Base-by-base conservation (phyloP, 768 basidiomycete genomes). In the Rhodotorula kratochvilovae region DNA sequence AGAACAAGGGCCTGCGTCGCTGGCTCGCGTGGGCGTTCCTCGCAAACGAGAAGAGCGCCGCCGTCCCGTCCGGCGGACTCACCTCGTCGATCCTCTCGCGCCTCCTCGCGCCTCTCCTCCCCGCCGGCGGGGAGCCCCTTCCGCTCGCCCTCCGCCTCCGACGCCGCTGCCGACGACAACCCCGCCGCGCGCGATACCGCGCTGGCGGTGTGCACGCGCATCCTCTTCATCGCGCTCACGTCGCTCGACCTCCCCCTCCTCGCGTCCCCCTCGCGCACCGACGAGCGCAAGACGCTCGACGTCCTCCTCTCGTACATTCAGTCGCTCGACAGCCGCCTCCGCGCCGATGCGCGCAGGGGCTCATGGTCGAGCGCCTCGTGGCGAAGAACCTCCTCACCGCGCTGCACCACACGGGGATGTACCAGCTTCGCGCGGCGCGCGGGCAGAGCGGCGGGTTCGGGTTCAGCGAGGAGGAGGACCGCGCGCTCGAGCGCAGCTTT, bases 11-110 rank as follows among this genome's bases (percentile, higher is more conserved):
- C 7, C 13, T 71, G 7, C 55, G 70, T 5, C 59, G 58, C 27
- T 71, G 70, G 66, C 46, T 71, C 48, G 70, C 70, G 5, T 51
- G 50, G 61, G 17, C 66, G 2, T 67, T 63, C 70, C 7, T 71
- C 19, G 21, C 61, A 2, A 35, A 36, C 16, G 23, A 43, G 1
- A 15, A 53, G 25, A 33, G 7, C 16, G 27, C 21, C 15, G 33
- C 42, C 25, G 8, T 36, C 0, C 42, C 45, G 10, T 16, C 51
- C 12, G 45, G 54, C 6, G 29, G 61, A 11, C 33, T 71, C 25
- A 35, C 31, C 7, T 8, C 7, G 11, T 43, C 55, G 0, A n/a
- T 60, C 33, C 29, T 71, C 11, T 57, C 70, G 7, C 4, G 17
- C 29, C 13, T 71, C 33, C 66, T 45, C 50, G 17, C 35, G 2